These are phyloP conservation scores for Beauveria pseudobassiana DNA, from an alignment of 2,329 filamentous ascomycete species.

Conservation along the genomic window DNA sequence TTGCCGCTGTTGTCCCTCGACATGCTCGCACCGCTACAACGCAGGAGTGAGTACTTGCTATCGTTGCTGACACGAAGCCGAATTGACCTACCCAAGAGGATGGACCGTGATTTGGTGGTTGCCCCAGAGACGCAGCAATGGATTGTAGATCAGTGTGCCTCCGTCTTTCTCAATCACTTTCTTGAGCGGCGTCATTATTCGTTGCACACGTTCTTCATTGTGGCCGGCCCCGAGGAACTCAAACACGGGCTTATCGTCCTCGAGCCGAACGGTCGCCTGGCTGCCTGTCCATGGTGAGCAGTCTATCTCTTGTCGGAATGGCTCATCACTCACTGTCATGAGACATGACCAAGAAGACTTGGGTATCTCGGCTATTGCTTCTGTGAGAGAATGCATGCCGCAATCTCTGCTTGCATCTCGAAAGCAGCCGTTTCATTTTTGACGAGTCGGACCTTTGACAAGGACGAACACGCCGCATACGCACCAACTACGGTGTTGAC, in stretches of 20 bases:
- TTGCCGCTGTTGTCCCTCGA: conserved; percentile 48
- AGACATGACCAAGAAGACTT: conserved; percentile 60
- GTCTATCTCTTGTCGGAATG: not conserved
- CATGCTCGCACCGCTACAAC: conserved; percentile 52
- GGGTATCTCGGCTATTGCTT: conserved; percentile 31
- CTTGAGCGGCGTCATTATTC: conserved; percentile 43
- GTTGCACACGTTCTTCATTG: conserved; percentile 43
- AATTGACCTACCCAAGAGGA: conserved; percentile 42
- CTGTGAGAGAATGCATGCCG: conserved; percentile 28
- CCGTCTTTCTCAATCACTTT: conserved; percentile 50
- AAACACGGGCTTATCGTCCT: conserved; percentile 51
- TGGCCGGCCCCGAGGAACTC: conserved; percentile 53
- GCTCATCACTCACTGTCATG: conserved; percentile 44
- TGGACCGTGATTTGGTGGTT: conserved; percentile 58
- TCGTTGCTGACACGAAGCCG: not conserved
- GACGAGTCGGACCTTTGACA: not conserved
- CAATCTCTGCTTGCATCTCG: not conserved
- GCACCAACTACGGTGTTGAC: conserved; percentile 50
- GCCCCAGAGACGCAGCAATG: conserved; percentile 48
- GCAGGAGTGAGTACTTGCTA: not conserved
- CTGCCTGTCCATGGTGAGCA: conserved; percentile 32
- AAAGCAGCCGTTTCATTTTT: not conserved
- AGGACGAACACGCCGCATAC: not conserved
- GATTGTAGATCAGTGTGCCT: conserved; percentile 52
- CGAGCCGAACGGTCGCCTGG: conserved; percentile 51